Base-by-base conservation (phyloP, 352 stramenopile species). In the Phytophthora ohioensis region DNA sequence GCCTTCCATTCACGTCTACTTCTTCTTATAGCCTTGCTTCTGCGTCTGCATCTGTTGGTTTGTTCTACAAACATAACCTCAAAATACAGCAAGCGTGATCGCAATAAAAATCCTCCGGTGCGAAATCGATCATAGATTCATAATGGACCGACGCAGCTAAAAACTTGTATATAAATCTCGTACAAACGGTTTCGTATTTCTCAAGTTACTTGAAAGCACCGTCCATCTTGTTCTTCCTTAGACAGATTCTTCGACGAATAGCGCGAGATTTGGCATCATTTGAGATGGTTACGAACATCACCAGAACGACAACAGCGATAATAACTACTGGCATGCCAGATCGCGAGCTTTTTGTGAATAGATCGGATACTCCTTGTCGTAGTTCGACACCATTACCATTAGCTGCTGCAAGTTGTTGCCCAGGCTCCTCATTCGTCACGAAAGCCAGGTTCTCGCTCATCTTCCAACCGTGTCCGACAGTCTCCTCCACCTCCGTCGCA, bases 251-350 rank as follows among this genome's bases (percentile, higher is more conserved):
- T 7, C 53, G 60, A 3, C 84, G 84, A 47, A 91, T 80, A 12
- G 67, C 58, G 7, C 71, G 51, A n/a, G 84, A 91, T 30, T 78
- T 68, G 0, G 59, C 48, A 60, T 93, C 84, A 60, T 88, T 93
- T 43, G 85, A 91, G 61, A 84, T 57, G 48, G 73, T 69, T 12
- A 93, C 75, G 48, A 93, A 81, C 7, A 84, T 8, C 42, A 78
- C 68, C 0, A 73, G 62, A 2, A 89, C 47, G 4, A 82, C 65
- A 8, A 87, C 27, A 35, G 86, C 9, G 11, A 91, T 57, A 15
- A 91, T 30, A 42, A 78, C 65, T 49, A 83, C 41, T n/a, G 75
- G 73, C n/a, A 81, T 64, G n/a, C 60, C 51, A 10, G 21, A 27
- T 27, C 21, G 21, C 21, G 21, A 27, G 21, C 47, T 51, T 39